Percentiles rank a stretch among this genome's conserved stretches.
Evolutionary conservation across 345 rosid species (phyloP).

Genomic region (Firmiana major): DNA sequence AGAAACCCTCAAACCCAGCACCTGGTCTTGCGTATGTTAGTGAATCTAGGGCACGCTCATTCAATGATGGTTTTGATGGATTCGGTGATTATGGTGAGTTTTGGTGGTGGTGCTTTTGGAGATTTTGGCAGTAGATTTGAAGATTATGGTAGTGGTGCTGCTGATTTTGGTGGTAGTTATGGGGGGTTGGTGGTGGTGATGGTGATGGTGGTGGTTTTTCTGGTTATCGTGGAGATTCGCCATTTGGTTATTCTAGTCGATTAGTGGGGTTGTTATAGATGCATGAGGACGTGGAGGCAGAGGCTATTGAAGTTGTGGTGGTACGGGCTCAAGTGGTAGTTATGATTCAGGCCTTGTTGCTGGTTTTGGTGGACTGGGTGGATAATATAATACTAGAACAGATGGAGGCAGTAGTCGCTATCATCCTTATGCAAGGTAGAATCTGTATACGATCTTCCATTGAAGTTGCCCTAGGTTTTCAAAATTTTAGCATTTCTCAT

Average conservation of each 20-base stretch:
- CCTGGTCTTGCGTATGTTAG: constrained; percentile 30
- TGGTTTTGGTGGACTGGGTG: constrained; percentile 23
- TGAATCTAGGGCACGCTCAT: constrained; percentile 29
- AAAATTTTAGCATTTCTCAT: constrained; percentile 4
- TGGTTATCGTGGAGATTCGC: constrained; percentile 23
- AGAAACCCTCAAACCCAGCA: constrained; percentile 24
- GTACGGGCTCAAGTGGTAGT: constrained; percentile 21
- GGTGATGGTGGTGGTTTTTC: constrained; percentile 18
- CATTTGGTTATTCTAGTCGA: constrained; percentile 10
- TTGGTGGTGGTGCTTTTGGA: constrained; percentile 23
- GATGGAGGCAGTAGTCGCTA: constrained; percentile 25
- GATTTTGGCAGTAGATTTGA: constrained; percentile 24
- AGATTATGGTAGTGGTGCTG: constrained; percentile 25
- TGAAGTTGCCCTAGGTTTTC: constrained; percentile 20
- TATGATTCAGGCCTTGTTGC: constrained; percentile 26
- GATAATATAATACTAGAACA: constrained; percentile 20
- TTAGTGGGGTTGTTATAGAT: neutral
- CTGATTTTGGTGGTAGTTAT: constrained; percentile 22
- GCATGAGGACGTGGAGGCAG: constrained; percentile 26
- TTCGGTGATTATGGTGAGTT: constrained; percentile 24
- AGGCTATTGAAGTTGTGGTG: constrained; percentile 26
- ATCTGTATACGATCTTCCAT: constrained; percentile 16
- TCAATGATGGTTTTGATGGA: constrained; percentile 24
- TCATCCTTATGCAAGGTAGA: constrained; percentile 32
- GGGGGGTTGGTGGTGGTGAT: constrained; percentile 24